phyloP scores from a whole-genome alignment of 139 green algal genomes.

The Eudorina sp. region DNA sequence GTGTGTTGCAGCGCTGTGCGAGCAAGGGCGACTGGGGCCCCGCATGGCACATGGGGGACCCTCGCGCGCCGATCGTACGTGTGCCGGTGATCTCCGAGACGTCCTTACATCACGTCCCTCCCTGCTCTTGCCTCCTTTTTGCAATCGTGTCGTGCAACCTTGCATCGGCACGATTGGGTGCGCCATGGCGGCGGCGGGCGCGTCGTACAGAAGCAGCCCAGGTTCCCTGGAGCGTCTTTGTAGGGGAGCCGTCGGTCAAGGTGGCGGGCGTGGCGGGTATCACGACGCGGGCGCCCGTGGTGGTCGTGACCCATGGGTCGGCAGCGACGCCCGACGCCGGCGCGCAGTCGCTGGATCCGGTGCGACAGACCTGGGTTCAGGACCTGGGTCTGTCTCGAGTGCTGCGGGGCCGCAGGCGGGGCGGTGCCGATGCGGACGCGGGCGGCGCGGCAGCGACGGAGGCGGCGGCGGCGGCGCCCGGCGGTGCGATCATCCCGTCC shows the following conservation, averaged over 20 bases:
- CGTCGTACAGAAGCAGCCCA: background rate
- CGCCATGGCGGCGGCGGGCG: background rate
- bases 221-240: constrained; percentile 33
- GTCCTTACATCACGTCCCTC: no score
- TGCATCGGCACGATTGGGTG: no score
- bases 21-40: no score
- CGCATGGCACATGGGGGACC: no score
- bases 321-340: background rate
- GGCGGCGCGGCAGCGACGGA: background rate
- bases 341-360: background rate
- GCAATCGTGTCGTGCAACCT: no score
- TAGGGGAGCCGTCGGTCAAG: constrained; percentile 49
- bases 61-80: no score
- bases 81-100: no score
- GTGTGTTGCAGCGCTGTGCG: no score
- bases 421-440: background rate
- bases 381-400: background rate
- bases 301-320: background rate
- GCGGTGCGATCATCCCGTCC: no score
- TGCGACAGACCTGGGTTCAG: constrained; percentile 8
- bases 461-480: background rate
- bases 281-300: constrained; percentile 38
- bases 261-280: constrained; percentile 57
- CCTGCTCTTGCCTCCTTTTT: no score
- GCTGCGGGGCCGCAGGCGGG: background rate